These are phyloP conservation scores for Fagopyrum homotropicum DNA, from an alignment of 148 eudicot species.

Conservation along the genomic window DNA sequence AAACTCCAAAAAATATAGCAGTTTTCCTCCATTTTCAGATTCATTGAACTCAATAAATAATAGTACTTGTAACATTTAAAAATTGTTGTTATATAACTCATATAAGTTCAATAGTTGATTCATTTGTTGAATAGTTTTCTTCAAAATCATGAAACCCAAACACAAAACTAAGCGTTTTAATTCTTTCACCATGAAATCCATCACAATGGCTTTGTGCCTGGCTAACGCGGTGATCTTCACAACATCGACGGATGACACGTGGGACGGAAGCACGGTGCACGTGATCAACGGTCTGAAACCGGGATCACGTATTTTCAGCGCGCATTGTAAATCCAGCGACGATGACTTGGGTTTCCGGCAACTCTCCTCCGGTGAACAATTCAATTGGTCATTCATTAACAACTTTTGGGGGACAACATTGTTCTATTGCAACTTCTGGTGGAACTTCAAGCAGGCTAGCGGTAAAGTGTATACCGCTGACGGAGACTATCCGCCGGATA, in stretches of 20 bases:
- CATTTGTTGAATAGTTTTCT: too few species aligned
- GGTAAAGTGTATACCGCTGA: neutral
- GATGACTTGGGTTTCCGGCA: neutral
- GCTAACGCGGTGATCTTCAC: neutral
- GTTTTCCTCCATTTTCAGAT: too few species aligned
- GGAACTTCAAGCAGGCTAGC: neutral
- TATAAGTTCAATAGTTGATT: too few species aligned
- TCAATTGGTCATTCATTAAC: neutral
- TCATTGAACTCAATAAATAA: too few species aligned
- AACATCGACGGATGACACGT: neutral
- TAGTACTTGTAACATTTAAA: too few species aligned
- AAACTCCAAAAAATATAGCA: too few species aligned
- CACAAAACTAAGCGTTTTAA: too few species aligned
- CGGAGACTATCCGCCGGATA: neutral
- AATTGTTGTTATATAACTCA: too few species aligned
- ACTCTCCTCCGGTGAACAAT: neutral
- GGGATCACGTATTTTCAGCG: neutral
- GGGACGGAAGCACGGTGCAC: neutral
- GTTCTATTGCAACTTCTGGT: neutral
- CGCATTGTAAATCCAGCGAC: neutral
- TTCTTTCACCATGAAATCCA: neutral
- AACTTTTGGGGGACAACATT: too few species aligned
- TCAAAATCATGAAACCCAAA: too few species aligned
- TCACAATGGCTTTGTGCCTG: neutral
- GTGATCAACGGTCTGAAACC: neutral